These are phyloP conservation scores for Herpetomonas muscarum DNA, from an alignment of 208 protist genomes.

Conservation along the genomic window DNA sequence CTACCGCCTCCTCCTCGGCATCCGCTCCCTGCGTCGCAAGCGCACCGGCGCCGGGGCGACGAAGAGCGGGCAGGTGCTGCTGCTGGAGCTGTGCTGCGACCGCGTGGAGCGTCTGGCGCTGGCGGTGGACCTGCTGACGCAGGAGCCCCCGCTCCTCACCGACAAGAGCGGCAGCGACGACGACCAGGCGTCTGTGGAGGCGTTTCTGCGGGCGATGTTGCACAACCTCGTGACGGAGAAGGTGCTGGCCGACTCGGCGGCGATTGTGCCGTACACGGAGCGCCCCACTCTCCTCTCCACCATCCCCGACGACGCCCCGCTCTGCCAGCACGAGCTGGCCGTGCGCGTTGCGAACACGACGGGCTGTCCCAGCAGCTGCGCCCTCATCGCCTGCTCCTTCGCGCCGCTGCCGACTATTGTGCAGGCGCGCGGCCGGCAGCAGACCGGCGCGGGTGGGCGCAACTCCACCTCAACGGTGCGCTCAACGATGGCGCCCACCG, in stretches of 20 bases:
- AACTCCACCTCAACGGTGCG: no score
- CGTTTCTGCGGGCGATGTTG: slow-evolving; percentile 36
- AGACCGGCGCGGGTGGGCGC: no score
- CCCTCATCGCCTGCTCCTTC: slow-evolving; percentile 29
- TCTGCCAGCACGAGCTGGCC: slow-evolving; percentile 32
- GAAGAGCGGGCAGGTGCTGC: slow-evolving; percentile 45
- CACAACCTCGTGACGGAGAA: slow-evolving; percentile 23
- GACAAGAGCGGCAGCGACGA: not conserved
- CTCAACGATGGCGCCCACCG: not conserved
- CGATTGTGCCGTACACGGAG: not conserved
- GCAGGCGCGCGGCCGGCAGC: slow-evolving; percentile 11
- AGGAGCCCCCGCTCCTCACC: not conserved
- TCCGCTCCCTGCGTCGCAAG: slow-evolving; percentile 55
- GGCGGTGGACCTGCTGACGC: slow-evolving; percentile 43
- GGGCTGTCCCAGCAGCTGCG: slow-evolving; percentile 55
- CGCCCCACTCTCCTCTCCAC: not conserved
- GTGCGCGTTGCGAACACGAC: slow-evolving; percentile 54
- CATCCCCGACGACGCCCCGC: slow-evolving; percentile 51
- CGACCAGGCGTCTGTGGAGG: slow-evolving; percentile 9
- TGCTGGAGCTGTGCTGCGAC: slow-evolving; percentile 67
- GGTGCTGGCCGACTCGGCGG: not conserved
- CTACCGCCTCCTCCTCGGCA: slow-evolving; percentile 44
- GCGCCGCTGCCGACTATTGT: slow-evolving; percentile 23
- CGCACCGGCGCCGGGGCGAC: slow-evolving; percentile 48
- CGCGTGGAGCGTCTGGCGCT: slow-evolving; percentile 56